Base-by-base conservation (phyloP, 306 rosid genomes). In the Pterocarpus macrocarpus region DNA sequence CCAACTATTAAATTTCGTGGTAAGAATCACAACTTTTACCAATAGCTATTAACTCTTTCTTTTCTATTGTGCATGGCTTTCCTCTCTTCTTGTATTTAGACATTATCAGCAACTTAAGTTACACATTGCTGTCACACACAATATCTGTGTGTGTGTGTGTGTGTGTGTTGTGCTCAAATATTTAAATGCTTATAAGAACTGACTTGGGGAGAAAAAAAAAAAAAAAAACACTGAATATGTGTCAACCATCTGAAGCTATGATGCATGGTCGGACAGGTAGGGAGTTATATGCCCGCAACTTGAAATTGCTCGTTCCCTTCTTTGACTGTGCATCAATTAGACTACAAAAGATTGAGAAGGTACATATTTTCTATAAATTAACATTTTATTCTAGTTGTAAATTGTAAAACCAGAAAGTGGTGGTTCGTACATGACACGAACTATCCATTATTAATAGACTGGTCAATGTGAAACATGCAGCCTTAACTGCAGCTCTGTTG, bases 271-370 rank as follows among this genome's bases (percentile, higher is more conserved):
- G 52, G 82, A 69, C 88, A 92, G 98, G 98, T 66, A 95, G 73
- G 89, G 97, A 91, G 68, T 85, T 92, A 85, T 91, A 95, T 81
- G 90, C 88, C 7, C 90, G 89, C 86, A 95, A 95, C 95, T 83
- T 95, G 92, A 95, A 95, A 89, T 88, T 95, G 94, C 97, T 92
- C 39, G 97, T 92, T 84, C 98, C 97, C 77, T 95, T 92, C 90
- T 89, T 95, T 74, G 97, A 90, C 63, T 30, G 59, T 64, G 94
- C 98, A 0, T 92, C 98, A 28, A 88, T 95, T 81, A 76, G 78
- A 74, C 87, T 92, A 58, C 83, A 88, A 83, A 89, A 82, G 58
- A 92, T 95, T 58, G 87, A 83, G 50, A 91, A 95, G 98, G 98
- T 94, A 86, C 62, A 65, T 57, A 35, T 38, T 50, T 79, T 44